phyloP scores from a whole-genome alignment of 768 basidiomycete genomes.

The Termitomyces heimii region DNA sequence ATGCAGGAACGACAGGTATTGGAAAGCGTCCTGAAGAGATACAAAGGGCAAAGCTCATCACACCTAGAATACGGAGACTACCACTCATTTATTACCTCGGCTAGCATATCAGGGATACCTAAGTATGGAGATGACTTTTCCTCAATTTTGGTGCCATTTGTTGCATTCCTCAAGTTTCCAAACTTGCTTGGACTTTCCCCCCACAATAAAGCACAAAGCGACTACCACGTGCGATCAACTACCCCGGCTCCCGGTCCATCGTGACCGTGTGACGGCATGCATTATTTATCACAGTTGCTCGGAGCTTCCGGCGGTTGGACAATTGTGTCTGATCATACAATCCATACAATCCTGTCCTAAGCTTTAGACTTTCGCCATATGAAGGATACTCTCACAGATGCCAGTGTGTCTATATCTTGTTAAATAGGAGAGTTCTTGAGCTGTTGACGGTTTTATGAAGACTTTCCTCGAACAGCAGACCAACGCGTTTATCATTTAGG shows the following conservation, averaged over 20 bases:
- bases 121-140: not conserved
- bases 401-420: conserved; percentile 43
- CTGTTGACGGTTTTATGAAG: conserved; percentile 26
- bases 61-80: not conserved
- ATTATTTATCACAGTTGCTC: too few relatives aligned
- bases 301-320: not conserved
- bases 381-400: conserved; percentile 49
- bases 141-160: not conserved
- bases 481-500: conserved; percentile 78
- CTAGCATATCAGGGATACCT: too few relatives aligned
- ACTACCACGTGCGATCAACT: not conserved
- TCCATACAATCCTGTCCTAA: not conserved
- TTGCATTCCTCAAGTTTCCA: not conserved
- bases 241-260: not conserved
- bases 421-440: not conserved
- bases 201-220: not conserved
- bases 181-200: not conserved
- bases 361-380: not conserved
- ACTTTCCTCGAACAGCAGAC: conserved; percentile 72
- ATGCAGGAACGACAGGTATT: not conserved
- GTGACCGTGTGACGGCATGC: not conserved
- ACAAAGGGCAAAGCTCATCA: not conserved
- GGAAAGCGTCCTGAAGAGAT: not conserved
- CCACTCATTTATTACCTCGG: too few relatives aligned
- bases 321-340: not conserved